Conservation (phyloP, 2,329 filamentous ascomycete genomes). For the Nothophoma quercina region DNA sequence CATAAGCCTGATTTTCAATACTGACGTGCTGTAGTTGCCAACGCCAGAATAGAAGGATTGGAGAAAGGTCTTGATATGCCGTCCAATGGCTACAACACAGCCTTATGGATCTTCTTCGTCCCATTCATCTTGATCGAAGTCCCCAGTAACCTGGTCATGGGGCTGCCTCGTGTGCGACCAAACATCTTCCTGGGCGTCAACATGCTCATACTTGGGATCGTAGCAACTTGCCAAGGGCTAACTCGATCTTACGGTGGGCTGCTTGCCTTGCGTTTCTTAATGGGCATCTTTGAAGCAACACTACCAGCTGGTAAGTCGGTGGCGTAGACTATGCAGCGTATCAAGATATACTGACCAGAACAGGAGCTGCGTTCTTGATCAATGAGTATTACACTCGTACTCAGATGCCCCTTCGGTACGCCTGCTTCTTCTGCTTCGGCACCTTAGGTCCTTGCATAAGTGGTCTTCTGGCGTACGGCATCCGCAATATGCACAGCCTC, state of each 20-base stretch:
- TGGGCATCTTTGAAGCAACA: constrained; percentile 45
- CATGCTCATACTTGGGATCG: constrained; percentile 74
- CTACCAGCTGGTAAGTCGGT: constrained; percentile 36
- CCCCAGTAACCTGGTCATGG: constrained; percentile 79
- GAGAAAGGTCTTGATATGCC: constrained; percentile 68
- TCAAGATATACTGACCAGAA: constrained; percentile 5
- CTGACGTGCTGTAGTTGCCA: constrained; percentile 66
- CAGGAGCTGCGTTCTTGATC: constrained; percentile 39
- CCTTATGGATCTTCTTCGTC: constrained; percentile 84
- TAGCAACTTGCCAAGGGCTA: constrained; percentile 41
- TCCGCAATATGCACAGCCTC: constrained; percentile 43
- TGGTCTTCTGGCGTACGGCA: constrained; percentile 59
- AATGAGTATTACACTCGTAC: constrained; percentile 58
- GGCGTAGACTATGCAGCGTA: neutral
- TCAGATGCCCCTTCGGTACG: constrained; percentile 61
- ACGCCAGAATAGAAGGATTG: constrained; percentile 65
- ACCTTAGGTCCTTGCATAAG: constrained; percentile 64
- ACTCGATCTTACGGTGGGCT: constrained; percentile 39
- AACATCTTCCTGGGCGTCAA: constrained; percentile 81
- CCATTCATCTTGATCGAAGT: constrained; percentile 82
- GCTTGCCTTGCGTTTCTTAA: constrained; percentile 39
- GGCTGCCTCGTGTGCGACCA: constrained; percentile 67
- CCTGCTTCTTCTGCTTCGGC: constrained; percentile 62
- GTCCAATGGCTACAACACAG: constrained; percentile 72
- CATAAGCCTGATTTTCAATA: neutral